Conservation (phyloP, 768 basidiomycete species). For the Royoungia palumana region DNA sequence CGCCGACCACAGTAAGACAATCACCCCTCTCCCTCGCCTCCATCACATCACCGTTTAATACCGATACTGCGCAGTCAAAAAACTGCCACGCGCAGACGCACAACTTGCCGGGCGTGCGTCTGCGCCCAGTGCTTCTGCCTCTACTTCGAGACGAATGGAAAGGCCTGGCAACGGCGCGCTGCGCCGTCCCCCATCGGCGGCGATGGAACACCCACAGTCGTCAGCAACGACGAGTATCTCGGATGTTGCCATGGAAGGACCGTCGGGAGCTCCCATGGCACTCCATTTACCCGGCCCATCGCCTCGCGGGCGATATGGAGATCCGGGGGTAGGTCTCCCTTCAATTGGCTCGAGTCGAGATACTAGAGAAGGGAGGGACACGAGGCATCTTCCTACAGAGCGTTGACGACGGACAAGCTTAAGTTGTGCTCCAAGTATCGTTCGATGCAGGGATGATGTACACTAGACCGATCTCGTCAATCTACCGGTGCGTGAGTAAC, state of each 20-base stretch:
- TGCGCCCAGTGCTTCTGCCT: slow-evolving; percentile 48
- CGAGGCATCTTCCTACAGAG: slow-evolving; percentile 27
- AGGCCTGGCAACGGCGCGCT: slow-evolving; percentile 38
- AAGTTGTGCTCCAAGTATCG: background rate
- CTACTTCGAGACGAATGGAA: slow-evolving; percentile 29
- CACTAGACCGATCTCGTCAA: slow-evolving; percentile 7
- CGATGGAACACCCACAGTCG: slow-evolving; percentile 26
- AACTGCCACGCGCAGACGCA: slow-evolving; percentile 78
- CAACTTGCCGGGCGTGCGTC: slow-evolving; percentile 68
- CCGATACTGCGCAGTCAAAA: slow-evolving; percentile 52
- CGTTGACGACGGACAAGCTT: slow-evolving; percentile 18
- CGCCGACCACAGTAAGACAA: slow-evolving; percentile 33
- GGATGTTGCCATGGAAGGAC: slow-evolving; percentile 31
- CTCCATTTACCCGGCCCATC: slow-evolving; percentile 33
- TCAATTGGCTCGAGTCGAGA: slow-evolving; percentile 34
- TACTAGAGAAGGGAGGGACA: slow-evolving; percentile 30
- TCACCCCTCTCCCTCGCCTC: slow-evolving; percentile 40
- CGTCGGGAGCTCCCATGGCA: slow-evolving; percentile 28
- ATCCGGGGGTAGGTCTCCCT: slow-evolving; percentile 27
- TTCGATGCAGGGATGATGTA: background rate
- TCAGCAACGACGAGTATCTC: slow-evolving; percentile 17
- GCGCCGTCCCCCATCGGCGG: slow-evolving; percentile 29
- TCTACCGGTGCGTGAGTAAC: slow-evolving; percentile 4
- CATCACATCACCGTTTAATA: slow-evolving; percentile 40
- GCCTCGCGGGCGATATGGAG: slow-evolving; percentile 35